Base-by-base conservation (phyloP, 31 red algal species). In the Endocladia muricata region DNA sequence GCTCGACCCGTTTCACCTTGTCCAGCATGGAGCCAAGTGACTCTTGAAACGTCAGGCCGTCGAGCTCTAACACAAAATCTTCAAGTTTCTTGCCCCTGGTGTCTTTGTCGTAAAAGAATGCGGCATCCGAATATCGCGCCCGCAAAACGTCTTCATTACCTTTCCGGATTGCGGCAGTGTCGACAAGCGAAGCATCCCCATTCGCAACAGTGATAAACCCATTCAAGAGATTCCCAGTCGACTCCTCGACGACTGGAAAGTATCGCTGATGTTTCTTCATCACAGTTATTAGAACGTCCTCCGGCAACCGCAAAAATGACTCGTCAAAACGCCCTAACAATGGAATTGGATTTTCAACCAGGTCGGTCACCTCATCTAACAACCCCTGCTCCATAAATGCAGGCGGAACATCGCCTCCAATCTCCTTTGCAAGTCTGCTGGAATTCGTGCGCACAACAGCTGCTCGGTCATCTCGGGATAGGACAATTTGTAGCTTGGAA, bases 201-300 rank as follows among this genome's bases (percentile, higher is more conserved):
- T 94, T 98, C 29, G 81, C 84, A 15, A 94, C 84, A 3, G 91
- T 88, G 15, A 98, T 55, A 82, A 98, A 98, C 26, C 67, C 81
- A 31, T 80, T 85, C 48, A 77, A 15, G 13, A 94, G 78, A 19
- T 60, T 33, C 26, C 81, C 84, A 19, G 41, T 64, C 1, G 17
- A 62, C 21, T 70, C n/a, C 15, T 77, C 61, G 6, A 88, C 64
- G 32, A 98, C 62, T 21, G 96, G 96, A n/a, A 98, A 84, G 77
- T 98, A 98, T 30, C 96, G 81, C 76, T 98, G 96, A 76, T 98
- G 96, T 47, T 92, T 98, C 7, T 74, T 76, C 96, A 98, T 98
- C 17, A 98, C 96, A 26, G 91, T 85, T 23, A 81, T 70, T 19
- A 98, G 85, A 4, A 98, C 91, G 52, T 94, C 88, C 35, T 78